These are phyloP conservation scores for Boletus vinaceobasis DNA, from an alignment of 768 basidiomycete species.

Conservation along the genomic window DNA sequence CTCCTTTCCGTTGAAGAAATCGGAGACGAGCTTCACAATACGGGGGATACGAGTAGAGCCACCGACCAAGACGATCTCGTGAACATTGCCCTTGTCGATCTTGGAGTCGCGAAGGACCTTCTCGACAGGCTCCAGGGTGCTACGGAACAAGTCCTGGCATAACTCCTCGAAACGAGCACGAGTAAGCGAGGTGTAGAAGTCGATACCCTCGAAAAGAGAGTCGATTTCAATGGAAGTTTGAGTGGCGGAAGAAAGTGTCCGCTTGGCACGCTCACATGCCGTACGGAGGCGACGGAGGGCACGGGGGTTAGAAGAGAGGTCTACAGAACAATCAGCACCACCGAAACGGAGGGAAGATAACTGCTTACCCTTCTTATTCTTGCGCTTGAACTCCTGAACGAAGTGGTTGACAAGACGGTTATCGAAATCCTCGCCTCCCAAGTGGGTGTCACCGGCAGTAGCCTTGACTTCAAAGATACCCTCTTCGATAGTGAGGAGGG, in stretches of 20 bases:
- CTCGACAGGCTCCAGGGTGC: constrained; percentile 93
- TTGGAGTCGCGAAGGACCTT: constrained; percentile 97
- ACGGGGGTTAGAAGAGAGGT: constrained; percentile 88
- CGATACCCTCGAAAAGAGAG: constrained; percentile 95
- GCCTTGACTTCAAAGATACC: constrained; percentile 99
- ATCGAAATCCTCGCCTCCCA: constrained; percentile 98
- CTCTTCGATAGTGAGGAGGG: constrained; percentile 92
- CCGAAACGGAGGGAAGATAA: not conserved
- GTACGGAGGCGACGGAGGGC: constrained; percentile 96
- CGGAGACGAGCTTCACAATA: constrained; percentile 95
- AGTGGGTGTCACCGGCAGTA: constrained; percentile 96
- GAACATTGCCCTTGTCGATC: constrained; percentile 93
- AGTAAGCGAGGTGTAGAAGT: constrained; percentile 97
- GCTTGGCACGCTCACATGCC: constrained; percentile 98
- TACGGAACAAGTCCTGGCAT: constrained; percentile 92
- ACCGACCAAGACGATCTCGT: constrained; percentile 97
- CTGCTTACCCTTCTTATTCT: constrained; percentile 85
- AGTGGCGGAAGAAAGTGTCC: constrained; percentile 93
- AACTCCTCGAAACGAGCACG: constrained; percentile 98
- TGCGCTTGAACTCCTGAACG: constrained; percentile 94
- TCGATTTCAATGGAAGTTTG: constrained; percentile 98
- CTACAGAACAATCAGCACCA: constrained; percentile 35
- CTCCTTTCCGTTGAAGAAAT: constrained; percentile 99
- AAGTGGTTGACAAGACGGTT: constrained; percentile 98
- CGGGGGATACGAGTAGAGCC: constrained; percentile 98